Evolutionary conservation across 1,284 basidiomycete species (phyloP), one percentile per base, ranked within the genome.

Genomic region (Leccinum fallax): DNA sequence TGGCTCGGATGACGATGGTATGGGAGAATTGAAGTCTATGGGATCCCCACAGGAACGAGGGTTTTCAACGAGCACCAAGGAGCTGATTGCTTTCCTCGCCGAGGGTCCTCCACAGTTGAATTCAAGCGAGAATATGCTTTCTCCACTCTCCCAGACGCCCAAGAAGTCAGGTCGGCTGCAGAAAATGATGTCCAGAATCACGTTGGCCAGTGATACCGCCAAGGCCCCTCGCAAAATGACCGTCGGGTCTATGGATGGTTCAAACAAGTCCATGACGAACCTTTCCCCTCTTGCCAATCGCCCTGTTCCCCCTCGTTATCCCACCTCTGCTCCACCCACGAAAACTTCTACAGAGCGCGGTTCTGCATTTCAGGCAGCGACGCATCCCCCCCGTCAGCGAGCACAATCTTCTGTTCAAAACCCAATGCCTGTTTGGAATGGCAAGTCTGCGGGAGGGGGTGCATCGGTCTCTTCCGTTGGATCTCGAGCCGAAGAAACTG

Each of bases 121-220:
- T 32, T 38, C 63, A 48, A 73, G 72, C 53, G 80, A 63, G 11
- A 68, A 74, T 62, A 68, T 76, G 3, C 69, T 76, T 60, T 79
- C 79, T 34, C 67, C 79, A 54, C 77, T 77, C 53, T 79, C 78
- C 13, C 64, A 78, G 57, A 78, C 74, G 49, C 73, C 79, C 46
- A 88, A 87, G 67, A 85, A 84, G 73, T 80, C 80, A 40, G 83
- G 82, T 53, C 82, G 89, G 38, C 75, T 92, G 62, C 87, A 90
- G 71, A 84, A 86, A 63, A 93, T 93, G 87, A 89, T 93, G 67
- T 92, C 90, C 26, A 86, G 85, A 66, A 77, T 93, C 53, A 85
- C 83, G 55, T 77, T 90, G 60, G 80, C 85, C 6, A 79, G 79
- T 55, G 72, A 73, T 28, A 72, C 68, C 53, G 74, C 70, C 21